Conservation (phyloP, 2,329 filamentous ascomycete species). For the Aspergillus clavatus region DNA sequence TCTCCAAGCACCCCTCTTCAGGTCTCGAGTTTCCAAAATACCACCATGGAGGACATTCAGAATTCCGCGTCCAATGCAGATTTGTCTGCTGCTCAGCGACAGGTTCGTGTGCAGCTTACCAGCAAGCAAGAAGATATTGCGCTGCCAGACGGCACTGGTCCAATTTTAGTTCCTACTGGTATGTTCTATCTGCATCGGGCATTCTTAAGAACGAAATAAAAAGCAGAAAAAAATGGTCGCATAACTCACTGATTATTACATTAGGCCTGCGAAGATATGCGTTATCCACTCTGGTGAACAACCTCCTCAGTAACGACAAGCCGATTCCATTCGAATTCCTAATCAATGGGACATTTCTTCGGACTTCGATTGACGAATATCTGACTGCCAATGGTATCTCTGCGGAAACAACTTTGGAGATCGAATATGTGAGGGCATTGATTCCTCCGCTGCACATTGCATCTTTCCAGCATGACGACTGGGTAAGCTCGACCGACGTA, state of each 20-base stretch:
- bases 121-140: constrained; percentile 51
- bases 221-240: neutral
- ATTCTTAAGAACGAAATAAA: neutral
- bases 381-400: constrained; percentile 81
- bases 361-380: constrained; percentile 85
- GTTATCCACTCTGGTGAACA: constrained; percentile 60
- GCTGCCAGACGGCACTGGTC: constrained; percentile 50
- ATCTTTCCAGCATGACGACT: constrained; percentile 95
- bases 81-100: constrained; percentile 32
- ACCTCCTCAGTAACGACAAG: constrained; percentile 52
- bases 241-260: constrained; percentile 8
- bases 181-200: constrained; percentile 14
- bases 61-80: constrained; percentile 13
- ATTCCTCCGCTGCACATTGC: constrained; percentile 85
- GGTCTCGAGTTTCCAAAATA: neutral
- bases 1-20: neutral
- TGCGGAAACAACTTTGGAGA: constrained; percentile 75
- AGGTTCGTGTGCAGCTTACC: constrained; percentile 53
- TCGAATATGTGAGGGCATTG: constrained; percentile 90
- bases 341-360: constrained; percentile 86
- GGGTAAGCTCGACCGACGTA: constrained; percentile 84
- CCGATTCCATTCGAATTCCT: constrained; percentile 74
- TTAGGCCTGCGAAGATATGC: constrained; percentile 53
- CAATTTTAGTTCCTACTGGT: constrained; percentile 56
- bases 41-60: constrained; percentile 25